Evolutionary conservation across 306 rosid genomes (phyloP), one percentile per base, ranked within the genome.

Genomic region (Biancaea sappan): DNA sequence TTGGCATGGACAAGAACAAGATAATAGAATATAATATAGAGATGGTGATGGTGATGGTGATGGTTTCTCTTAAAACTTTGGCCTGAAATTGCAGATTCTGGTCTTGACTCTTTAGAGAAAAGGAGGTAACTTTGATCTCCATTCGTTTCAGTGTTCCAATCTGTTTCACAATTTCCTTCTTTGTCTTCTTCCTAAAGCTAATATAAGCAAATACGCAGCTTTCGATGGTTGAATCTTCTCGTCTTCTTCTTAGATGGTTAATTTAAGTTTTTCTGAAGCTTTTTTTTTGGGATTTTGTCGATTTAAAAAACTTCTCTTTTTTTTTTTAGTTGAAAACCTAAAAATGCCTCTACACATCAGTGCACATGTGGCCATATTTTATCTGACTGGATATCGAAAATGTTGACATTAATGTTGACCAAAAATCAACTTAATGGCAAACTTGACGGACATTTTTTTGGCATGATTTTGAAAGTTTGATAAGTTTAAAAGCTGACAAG

Each of bases 231-330:
- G 89, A 81, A 66, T 75, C 71, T 12, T 59, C 35, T 19, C 82
- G 54, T 80, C 78, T 88, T 80, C 98, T 84, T 5, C 94, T 83
- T 0, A 93, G 67, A 0, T n/a, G n/a, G 93, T 85, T 1, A 89
- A 89, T 18, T 82, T 89, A 72, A 93, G 86, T 40, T 69, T 35
- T 48, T 84, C n/a, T n/a, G n/a, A n/a, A n/a, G n/a, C n/a, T n/a
- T n/a, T n/a, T n/a, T n/a, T n/a, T n/a, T n/a, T n/a, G n/a, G n/a
- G n/a, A n/a, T n/a, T n/a, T n/a, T n/a, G n/a, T n/a, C n/a, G n/a
- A n/a, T n/a, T n/a, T n/a, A n/a, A n/a, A n/a, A n/a, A n/a, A n/a
- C n/a, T n/a, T n/a, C n/a, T n/a, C n/a, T n/a, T n/a, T n/a, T n/a
- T n/a, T n/a, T n/a, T n/a, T n/a, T n/a, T n/a, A n/a, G n/a, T n/a